Base-by-base conservation (phyloP, 2,329 filamentous ascomycete species). In the Fragosphaeria purpurea region DNA sequence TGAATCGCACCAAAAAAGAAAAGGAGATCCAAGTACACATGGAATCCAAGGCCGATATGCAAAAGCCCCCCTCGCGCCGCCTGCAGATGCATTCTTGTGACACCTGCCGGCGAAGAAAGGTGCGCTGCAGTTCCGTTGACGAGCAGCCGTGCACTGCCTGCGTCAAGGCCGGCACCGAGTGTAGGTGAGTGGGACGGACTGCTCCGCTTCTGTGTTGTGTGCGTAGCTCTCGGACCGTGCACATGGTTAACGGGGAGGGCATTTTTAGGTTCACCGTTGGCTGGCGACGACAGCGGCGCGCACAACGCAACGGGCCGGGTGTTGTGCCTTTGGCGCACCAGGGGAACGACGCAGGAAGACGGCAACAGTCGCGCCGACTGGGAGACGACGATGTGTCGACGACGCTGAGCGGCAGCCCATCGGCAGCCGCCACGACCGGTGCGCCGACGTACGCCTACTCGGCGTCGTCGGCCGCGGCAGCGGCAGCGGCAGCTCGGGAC, bases 1-100 rank as follows among this genome's bases (percentile, higher is more conserved):
- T 22, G 22, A 22, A 22, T 22, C 22, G 22, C 22, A 22, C 22
- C 2, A 22, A 22, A 22, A 22, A 22, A 22, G 3, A 22, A 22
- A 22, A 22, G 22, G 22, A 22, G 22, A 22, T 22, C 22, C 22
- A 22, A 22, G 22, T 22, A 22, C 22, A 22, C 2, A 22, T 22
- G 22, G 22, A 22, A 22, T 22, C 22, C 22, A 22, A 22, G 3
- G 6, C 41, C 13, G 30, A 37, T 22, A 42, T 42, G 41, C 41
- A 7, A 22, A 13, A 12, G 6, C 9, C 13, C 4, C 6, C 41
- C 13, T 10, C 43, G 11, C 41, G 39, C 6, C 52, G 52, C 5
- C 47, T 42, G 35, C 52, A 54, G 49, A 54, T 54, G 52, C 49
- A 54, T 40, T 51, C 52, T 22, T 54, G 52, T 41, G 52, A 54